phyloP scores from a whole-genome alignment of 2,329 filamentous ascomycete species.

The Pseudopithomyces chartarum region DNA sequence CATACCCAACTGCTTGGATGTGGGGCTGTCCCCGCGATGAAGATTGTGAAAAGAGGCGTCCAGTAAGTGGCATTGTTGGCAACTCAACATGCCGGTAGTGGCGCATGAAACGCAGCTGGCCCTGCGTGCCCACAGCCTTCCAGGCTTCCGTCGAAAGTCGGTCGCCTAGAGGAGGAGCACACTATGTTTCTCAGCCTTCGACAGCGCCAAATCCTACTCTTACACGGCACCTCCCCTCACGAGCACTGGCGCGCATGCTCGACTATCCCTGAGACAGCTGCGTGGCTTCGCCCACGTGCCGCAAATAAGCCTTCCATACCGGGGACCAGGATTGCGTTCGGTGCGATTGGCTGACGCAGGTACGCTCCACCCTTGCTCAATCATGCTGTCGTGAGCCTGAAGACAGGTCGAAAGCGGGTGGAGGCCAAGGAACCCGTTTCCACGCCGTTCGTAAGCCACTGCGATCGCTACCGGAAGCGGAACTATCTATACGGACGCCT shows the following conservation, averaged over 20 bases:
- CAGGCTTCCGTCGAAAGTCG: slow-evolving; percentile 1
- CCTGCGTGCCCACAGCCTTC: background rate
- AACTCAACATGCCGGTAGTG: background rate
- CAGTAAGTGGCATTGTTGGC: background rate
- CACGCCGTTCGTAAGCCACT: background rate
- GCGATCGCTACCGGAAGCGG: background rate
- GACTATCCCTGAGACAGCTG: background rate
- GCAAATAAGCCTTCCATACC: slow-evolving; percentile 16
- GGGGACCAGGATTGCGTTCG: background rate
- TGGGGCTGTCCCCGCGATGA: background rate
- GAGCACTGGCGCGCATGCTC: background rate
- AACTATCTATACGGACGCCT: background rate
- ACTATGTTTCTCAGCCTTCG: background rate
- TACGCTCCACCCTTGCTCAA: background rate
- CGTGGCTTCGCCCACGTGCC: slow-evolving; percentile 15
- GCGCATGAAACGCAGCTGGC: too few species aligned
- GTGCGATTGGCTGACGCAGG: slow-evolving; percentile 8
- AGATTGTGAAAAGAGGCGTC: background rate
- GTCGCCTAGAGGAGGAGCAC: background rate
- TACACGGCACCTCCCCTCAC: slow-evolving; percentile 1
- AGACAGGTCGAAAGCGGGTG: background rate
- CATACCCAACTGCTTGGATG: background rate
- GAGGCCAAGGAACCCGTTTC: slow-evolving; percentile 2
- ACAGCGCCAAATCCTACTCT: slow-evolving; percentile 8
- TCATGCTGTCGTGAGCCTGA: background rate